These are phyloP conservation scores for Metschnikowia drakensbergensis DNA, from an alignment of 805 yeast species.

Conservation along the genomic window DNA sequence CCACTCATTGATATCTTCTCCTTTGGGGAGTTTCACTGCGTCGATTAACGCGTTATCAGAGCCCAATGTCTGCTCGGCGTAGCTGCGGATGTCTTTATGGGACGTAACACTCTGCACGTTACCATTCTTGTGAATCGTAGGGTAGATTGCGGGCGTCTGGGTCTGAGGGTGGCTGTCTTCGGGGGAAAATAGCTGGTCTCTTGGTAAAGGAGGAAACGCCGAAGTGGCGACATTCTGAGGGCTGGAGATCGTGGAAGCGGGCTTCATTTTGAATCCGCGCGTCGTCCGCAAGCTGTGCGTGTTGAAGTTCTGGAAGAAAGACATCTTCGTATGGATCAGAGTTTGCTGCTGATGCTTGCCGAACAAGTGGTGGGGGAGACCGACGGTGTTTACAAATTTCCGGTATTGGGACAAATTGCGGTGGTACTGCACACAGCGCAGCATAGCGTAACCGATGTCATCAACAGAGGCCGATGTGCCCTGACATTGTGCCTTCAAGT, in stretches of 20 bases:
- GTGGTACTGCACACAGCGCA: background rate
- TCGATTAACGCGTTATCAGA: slow-evolving; percentile 86
- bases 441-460: background rate
- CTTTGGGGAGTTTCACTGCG: slow-evolving; percentile 90
- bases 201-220: slow-evolving; percentile 29
- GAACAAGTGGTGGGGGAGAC: background rate
- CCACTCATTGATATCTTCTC: slow-evolving; percentile 92
- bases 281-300: slow-evolving; percentile 41
- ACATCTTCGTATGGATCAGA: slow-evolving; percentile 20
- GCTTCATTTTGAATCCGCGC: slow-evolving; percentile 42
- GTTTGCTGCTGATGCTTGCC: slow-evolving; percentile 4
- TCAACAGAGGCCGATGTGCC: no score
- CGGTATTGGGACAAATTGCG: slow-evolving; percentile 11
- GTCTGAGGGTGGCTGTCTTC: slow-evolving; percentile 3
- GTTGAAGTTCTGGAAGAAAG: slow-evolving; percentile 43
- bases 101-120: slow-evolving; percentile 36
- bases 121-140: slow-evolving; percentile 26
- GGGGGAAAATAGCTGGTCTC: slow-evolving; percentile 9
- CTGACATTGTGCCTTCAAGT: no score
- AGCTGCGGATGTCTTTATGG: slow-evolving; percentile 74
- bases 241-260: slow-evolving; percentile 35
- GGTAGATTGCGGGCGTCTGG: slow-evolving; percentile 18
- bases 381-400: slow-evolving; percentile 15
- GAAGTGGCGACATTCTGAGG: slow-evolving; percentile 33
- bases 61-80: slow-evolving; percentile 94